Evolutionary conservation across 257 asterid species (phyloP).

Genomic region (Ilex aquifolium): DNA sequence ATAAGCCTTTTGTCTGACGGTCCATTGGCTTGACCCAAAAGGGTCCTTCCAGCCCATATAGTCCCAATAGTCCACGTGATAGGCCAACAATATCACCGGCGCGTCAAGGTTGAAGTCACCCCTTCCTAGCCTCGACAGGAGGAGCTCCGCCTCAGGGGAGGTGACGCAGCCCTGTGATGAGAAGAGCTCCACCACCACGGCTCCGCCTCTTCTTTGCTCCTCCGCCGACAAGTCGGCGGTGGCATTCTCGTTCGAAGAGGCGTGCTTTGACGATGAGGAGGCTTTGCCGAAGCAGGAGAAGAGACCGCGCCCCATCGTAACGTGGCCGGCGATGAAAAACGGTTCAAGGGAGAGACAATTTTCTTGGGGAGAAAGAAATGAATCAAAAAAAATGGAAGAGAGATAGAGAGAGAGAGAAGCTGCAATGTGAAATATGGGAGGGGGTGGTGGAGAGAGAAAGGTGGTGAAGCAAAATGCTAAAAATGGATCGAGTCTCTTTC

Average conservation of each 20-base stretch:
- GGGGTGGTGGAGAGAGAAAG: slow-evolving; percentile 36
- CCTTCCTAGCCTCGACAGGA: slow-evolving; percentile 77
- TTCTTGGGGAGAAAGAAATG: background rate
- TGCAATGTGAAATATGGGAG: background rate
- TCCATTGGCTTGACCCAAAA: slow-evolving; percentile 77
- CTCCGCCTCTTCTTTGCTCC: slow-evolving; percentile 57
- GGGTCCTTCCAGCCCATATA: slow-evolving; percentile 94
- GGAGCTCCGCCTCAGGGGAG: slow-evolving; percentile 81
- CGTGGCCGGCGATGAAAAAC: slow-evolving; percentile 27
- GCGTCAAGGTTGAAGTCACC: slow-evolving; percentile 66
- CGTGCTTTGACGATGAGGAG: background rate
- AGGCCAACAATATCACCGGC: slow-evolving; percentile 66
- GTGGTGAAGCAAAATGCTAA: slow-evolving; percentile 28
- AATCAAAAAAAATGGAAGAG: background rate
- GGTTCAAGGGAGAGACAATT: background rate
- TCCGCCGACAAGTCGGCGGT: slow-evolving; percentile 52
- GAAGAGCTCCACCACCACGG: slow-evolving; percentile 82
- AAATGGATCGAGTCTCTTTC: background rate
- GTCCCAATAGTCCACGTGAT: slow-evolving; percentile 90
- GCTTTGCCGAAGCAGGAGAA: slow-evolving; percentile 51
- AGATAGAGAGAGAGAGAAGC: background rate
- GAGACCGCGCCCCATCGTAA: slow-evolving; percentile 65
- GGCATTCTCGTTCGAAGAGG: slow-evolving; percentile 19
- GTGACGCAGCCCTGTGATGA: slow-evolving; percentile 92
- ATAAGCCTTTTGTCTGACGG: slow-evolving; percentile 82